Conservation (phyloP, 139 green algal genomes). For the Chlorella sp. region DNA sequence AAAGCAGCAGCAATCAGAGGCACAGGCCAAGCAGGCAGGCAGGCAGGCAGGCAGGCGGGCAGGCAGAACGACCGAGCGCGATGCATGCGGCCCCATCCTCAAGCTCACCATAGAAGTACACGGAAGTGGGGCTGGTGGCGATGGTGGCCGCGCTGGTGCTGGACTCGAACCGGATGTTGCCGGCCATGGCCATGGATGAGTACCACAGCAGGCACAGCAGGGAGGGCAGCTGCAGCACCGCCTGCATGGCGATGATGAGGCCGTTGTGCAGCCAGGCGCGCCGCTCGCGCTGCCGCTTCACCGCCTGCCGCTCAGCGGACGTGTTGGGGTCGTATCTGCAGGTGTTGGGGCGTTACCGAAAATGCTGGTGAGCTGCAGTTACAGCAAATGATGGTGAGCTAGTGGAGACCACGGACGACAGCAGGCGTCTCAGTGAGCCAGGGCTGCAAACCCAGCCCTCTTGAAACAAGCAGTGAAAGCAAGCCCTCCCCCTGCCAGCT, state of each 20-base stretch:
- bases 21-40: not conserved
- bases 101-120: conserved; percentile 1
- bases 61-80: too few relatives aligned
- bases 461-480: too few relatives aligned
- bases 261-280: not conserved
- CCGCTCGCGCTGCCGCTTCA: not conserved
- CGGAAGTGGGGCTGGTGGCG: not conserved
- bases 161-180: not conserved
- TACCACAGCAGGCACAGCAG: conserved; percentile 16
- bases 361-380: too few relatives aligned
- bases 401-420: too few relatives aligned
- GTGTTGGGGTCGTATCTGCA: not conserved
- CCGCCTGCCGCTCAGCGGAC: not conserved
- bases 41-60: not conserved
- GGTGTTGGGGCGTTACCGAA: too few relatives aligned
- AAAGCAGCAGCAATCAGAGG: too few relatives aligned
- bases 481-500: too few relatives aligned
- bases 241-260: not conserved
- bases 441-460: too few relatives aligned
- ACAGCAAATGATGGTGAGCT: too few relatives aligned
- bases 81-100: too few relatives aligned
- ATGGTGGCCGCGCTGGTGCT: not conserved
- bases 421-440: too few relatives aligned
- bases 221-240: not conserved
- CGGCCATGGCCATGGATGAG: not conserved